A percentile compares a stretch with the other conserved stretches of the same genome.
These are phyloP conservation scores for Tardiomyces depauwii DNA, from an alignment of 1,139 yeast species.

Conservation along the genomic window DNA sequence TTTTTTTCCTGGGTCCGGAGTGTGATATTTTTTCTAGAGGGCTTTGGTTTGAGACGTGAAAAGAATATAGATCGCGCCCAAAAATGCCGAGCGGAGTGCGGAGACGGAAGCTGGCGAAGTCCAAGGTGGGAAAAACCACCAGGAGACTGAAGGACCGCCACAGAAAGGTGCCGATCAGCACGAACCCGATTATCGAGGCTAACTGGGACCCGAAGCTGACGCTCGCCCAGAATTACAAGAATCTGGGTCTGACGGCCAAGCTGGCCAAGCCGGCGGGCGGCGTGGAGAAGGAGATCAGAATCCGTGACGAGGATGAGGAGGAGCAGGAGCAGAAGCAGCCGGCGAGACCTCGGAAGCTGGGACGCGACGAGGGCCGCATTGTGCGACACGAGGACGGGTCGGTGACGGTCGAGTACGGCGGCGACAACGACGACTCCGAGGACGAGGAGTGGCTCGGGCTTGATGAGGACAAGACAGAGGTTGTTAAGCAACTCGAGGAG, in stretches of 20 bases:
- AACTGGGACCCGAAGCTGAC: conserved; percentile 86
- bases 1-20: too few relatives aligned
- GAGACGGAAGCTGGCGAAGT: conserved; percentile 73
- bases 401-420: conserved; percentile 60
- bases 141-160: conserved; percentile 43
- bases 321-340: conserved; percentile 23
- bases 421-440: conserved; percentile 26
- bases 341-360: conserved; percentile 38
- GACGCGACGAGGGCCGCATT: conserved; percentile 72
- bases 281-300: conserved; percentile 26
- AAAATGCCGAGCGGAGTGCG: conserved; percentile 46
- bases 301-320: conserved; percentile 23
- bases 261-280: conserved; percentile 46
- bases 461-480: conserved; percentile 27
- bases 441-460: conserved; percentile 19
- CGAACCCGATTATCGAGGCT: conserved; percentile 75
- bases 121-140: conserved; percentile 56
- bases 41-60: too few relatives aligned
- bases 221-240: conserved; percentile 62
- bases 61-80: too few relatives aligned
- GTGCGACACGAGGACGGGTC: conserved; percentile 65
- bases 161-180: conserved; percentile 47
- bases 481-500: conserved; percentile 58
- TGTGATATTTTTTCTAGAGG: too few relatives aligned
- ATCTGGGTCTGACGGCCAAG: conserved; percentile 60